Percentiles rank a stretch among this genome's conserved stretches.
Evolutionary conservation across 345 rosid species (phyloP).

Genomic region (Erucastrum elatum): DNA sequence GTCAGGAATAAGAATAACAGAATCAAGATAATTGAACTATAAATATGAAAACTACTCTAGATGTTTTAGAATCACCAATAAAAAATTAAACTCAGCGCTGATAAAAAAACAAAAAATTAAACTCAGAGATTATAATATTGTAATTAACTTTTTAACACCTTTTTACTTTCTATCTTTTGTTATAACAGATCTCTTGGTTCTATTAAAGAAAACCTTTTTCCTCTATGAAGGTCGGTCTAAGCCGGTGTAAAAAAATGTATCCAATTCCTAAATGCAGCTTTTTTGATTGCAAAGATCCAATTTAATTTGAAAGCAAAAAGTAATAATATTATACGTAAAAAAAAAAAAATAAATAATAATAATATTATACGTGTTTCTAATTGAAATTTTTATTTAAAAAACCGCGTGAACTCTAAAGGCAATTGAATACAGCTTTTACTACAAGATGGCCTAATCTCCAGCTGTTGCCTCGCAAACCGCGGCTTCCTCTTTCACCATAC

Average conservation of each 20-base stretch:
- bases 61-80: too few relatives aligned
- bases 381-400: not conserved
- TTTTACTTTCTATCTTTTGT: not conserved
- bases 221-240: conserved; percentile 28
- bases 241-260: conserved; percentile 34
- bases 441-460: conserved; percentile 33
- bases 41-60: too few relatives aligned
- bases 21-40: not conserved
- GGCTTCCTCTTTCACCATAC: conserved; percentile 21
- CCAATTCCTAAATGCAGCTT: not conserved
- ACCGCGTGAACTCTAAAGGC: conserved; percentile 32
- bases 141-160: not conserved
- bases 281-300: not conserved
- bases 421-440: conserved; percentile 31
- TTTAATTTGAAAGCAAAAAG: not conserved
- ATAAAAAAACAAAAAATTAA: too few relatives aligned
- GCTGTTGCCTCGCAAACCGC: conserved; percentile 34
- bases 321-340: not conserved
- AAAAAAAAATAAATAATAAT: too few relatives aligned
- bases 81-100: too few relatives aligned
- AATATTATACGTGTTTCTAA: not conserved
- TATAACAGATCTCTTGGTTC: conserved; percentile 14
- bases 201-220: conserved; percentile 4
- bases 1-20: not conserved
- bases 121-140: not conserved